A percentile compares a stretch with the other conserved stretches of the same genome.
phyloP scores from a whole-genome alignment of 2,329 filamentous ascomycete genomes.

The Berkeleyomyces basicola region DNA sequence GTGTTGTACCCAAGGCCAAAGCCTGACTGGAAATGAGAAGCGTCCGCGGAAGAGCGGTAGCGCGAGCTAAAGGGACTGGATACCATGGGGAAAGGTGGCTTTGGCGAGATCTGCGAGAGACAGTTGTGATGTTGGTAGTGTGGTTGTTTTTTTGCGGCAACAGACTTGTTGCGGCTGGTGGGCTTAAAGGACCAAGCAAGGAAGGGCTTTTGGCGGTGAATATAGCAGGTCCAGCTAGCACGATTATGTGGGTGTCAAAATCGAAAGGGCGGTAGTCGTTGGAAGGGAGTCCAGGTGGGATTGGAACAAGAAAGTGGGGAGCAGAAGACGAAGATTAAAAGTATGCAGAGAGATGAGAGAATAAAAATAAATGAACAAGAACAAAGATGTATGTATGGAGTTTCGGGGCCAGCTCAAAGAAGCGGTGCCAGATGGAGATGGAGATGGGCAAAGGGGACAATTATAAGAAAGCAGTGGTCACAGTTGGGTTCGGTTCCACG shows the following conservation, averaged over 20 bases:
- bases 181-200: neutral
- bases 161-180: neutral
- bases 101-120: neutral
- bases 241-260: neutral
- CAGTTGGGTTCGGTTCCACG: neutral
- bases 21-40: conserved; percentile 2
- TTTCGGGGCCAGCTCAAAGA: too few relatives aligned
- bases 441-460: too few relatives aligned
- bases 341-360: neutral
- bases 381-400: neutral
- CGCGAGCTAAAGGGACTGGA: conserved; percentile 9
- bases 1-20: conserved; percentile 8
- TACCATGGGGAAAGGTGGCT: conserved; percentile 6
- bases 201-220: too few relatives aligned
- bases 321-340: neutral
- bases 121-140: neutral
- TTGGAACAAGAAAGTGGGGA: neutral
- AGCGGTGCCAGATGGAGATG: too few relatives aligned
- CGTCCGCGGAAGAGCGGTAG: conserved; percentile 10
- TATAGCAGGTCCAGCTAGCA: too few relatives aligned
- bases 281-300: neutral
- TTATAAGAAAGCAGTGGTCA: neutral
- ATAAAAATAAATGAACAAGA: neutral
- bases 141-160: neutral
- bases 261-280: neutral